Conservation (phyloP, 495 filamentous ascomycete species). For the Penicillium canariense region DNA sequence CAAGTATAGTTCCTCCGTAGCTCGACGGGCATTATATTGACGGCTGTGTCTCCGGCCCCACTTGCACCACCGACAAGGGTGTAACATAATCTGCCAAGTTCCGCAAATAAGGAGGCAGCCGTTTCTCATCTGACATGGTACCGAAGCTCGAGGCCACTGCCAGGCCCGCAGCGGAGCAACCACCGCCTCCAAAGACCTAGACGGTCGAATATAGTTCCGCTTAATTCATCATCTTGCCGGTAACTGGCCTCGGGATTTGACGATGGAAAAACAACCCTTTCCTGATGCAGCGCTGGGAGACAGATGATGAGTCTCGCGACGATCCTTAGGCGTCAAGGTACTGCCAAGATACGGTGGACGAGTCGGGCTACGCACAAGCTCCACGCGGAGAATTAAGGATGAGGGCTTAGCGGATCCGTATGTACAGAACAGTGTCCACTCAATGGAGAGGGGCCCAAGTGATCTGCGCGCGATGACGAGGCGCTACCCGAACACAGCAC, state of each 20-base stretch:
- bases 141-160: neutral
- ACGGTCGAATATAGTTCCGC: neutral
- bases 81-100: neutral
- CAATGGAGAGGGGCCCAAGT: neutral
- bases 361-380: neutral
- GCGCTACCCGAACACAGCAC: neutral
- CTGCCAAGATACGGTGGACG: neutral
- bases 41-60: neutral
- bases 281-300: neutral
- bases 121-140: conserved; percentile 5
- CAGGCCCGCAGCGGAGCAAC: conserved; percentile 12
- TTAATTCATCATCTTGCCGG: neutral
- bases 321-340: neutral
- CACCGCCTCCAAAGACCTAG: neutral
- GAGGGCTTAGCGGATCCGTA: neutral
- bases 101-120: conserved; percentile 5
- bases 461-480: conserved; percentile 19
- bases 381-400: conserved; percentile 9
- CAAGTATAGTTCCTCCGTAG: neutral
- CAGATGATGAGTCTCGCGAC: conserved; percentile 3
- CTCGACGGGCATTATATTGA: neutral
- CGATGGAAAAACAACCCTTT: neutral
- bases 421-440: neutral
- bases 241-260: conserved; percentile 2
- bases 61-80: conserved; percentile 5